Conservation (phyloP, 306 rosid genomes). For the Astragalus glycyphyllos region DNA sequence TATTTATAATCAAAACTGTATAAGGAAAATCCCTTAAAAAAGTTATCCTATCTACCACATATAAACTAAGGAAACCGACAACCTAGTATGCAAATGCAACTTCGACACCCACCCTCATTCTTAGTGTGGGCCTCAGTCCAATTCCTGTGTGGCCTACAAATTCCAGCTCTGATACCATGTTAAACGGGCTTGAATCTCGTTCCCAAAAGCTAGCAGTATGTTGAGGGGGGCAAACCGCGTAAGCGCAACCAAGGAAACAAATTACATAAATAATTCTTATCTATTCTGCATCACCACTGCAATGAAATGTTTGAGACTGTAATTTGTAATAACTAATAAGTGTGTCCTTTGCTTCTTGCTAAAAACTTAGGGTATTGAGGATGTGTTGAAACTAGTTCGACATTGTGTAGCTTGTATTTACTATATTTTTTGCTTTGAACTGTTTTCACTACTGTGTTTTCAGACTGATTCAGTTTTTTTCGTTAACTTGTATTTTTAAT, state of each 20-base stretch:
- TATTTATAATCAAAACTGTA: not conserved
- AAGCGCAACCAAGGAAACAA: not conserved
- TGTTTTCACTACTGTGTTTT: constrained; percentile 3
- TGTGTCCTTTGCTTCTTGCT: constrained; percentile 9
- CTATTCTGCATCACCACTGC: not conserved
- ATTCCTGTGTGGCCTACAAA: too few species aligned
- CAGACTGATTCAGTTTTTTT: constrained; percentile 19
- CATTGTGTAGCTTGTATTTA: constrained; percentile 27
- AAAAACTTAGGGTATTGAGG: not conserved
- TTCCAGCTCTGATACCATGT: too few species aligned
- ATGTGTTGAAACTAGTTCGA: constrained; percentile 12
- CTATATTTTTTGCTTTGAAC: not conserved
- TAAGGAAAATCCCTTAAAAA: not conserved
- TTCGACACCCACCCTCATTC: too few species aligned
- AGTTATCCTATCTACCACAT: not conserved
- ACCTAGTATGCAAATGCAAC: too few species aligned
- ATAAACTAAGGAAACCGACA: too few species aligned
- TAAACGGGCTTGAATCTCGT: too few species aligned
- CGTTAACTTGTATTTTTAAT: constrained; percentile 4
- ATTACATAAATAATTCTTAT: not conserved
- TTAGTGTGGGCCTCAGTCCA: too few species aligned
- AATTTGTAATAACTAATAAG: not conserved
- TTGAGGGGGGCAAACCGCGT: too few species aligned
- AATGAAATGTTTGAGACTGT: not conserved
- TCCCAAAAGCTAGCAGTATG: too few species aligned